A percentile compares a stretch with the other conserved stretches of the same genome.
Conservation (phyloP, 2,329 filamentous ascomycete genomes). For the Dactylellina parvicollis region DNA sequence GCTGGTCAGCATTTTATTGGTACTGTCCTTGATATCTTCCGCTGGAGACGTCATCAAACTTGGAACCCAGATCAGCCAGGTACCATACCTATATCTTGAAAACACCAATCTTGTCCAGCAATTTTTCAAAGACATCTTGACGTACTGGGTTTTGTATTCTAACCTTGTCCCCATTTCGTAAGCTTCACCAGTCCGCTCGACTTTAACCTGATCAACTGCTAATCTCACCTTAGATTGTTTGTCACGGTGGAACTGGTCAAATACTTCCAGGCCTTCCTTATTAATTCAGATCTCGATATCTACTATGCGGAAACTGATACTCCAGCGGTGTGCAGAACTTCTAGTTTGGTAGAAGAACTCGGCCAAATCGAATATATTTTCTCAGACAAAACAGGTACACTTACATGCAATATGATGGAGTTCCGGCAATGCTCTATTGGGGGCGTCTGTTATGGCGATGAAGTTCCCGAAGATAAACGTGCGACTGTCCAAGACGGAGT, state of each 20-base stretch:
- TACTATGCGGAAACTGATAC: slow-evolving; percentile 97
- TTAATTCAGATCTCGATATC: slow-evolving; percentile 96
- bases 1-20: slow-evolving; percentile 82
- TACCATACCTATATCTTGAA: slow-evolving; percentile 78
- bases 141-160: slow-evolving; percentile 98
- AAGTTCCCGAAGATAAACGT: slow-evolving; percentile 88
- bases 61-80: slow-evolving; percentile 68
- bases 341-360: slow-evolving; percentile 93
- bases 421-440: slow-evolving; percentile 95
- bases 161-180: slow-evolving; percentile 91
- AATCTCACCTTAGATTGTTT: slow-evolving; percentile 69
- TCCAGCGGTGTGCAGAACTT: slow-evolving; percentile 93
- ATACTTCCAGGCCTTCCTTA: slow-evolving; percentile 96
- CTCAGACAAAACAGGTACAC: slow-evolving; percentile 94
- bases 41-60: slow-evolving; percentile 81
- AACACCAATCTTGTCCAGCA: slow-evolving; percentile 75
- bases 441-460: slow-evolving; percentile 91
- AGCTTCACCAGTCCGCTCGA: slow-evolving; percentile 1
- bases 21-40: slow-evolving; percentile 87
- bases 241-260: slow-evolving; percentile 98
- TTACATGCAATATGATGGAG: slow-evolving; percentile 99
- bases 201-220: neutral
- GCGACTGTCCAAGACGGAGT: slow-evolving; percentile 80
- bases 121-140: slow-evolving; percentile 94
- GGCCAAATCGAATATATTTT: slow-evolving; percentile 99